Evolutionary conservation across 768 basidiomycete species (phyloP).

Genomic region (Mycena latifolia): DNA sequence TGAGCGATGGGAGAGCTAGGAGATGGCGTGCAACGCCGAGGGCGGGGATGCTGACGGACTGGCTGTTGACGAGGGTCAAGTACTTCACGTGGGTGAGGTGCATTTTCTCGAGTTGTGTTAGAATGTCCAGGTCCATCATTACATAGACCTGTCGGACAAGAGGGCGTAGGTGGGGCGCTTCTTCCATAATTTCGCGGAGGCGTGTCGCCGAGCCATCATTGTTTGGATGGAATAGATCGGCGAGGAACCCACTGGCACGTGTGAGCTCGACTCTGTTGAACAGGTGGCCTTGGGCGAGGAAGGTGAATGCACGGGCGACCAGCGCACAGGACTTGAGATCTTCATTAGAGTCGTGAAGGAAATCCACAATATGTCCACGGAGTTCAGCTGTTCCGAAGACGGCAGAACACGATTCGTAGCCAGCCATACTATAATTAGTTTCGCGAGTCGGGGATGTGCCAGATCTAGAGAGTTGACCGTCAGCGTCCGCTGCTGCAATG

Average conservation of each 20-base stretch:
- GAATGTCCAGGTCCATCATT: not conserved
- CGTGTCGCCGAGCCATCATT: not conserved
- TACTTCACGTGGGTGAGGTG: not conserved
- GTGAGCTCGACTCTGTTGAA: not conserved
- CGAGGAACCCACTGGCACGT: too few relatives aligned
- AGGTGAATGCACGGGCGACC: slow-evolving; percentile 39
- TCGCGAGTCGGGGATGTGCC: too few relatives aligned
- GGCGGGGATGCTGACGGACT: not conserved
- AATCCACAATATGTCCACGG: slow-evolving; percentile 41
- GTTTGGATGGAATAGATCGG: not conserved
- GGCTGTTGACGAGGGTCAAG: not conserved
- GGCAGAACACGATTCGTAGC: not conserved
- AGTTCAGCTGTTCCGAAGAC: slow-evolving; percentile 2
- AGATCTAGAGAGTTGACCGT: not conserved
- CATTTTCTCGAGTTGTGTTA: not conserved
- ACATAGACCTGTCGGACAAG: not conserved
- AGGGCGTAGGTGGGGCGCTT: not conserved
- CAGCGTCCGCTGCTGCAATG: too few relatives aligned
- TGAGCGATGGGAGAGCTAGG: slow-evolving; percentile 4
- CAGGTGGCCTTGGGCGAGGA: not conserved
- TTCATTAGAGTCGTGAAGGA: slow-evolving; percentile 41
- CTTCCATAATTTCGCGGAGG: not conserved
- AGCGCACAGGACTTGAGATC: slow-evolving; percentile 42
- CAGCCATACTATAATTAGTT: too few relatives aligned
- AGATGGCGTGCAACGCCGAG: not conserved